Percentiles rank a stretch among this genome's conserved stretches.
Evolutionary conservation across 148 eudicot species (phyloP).

Genomic region (Bassia scoparia): DNA sequence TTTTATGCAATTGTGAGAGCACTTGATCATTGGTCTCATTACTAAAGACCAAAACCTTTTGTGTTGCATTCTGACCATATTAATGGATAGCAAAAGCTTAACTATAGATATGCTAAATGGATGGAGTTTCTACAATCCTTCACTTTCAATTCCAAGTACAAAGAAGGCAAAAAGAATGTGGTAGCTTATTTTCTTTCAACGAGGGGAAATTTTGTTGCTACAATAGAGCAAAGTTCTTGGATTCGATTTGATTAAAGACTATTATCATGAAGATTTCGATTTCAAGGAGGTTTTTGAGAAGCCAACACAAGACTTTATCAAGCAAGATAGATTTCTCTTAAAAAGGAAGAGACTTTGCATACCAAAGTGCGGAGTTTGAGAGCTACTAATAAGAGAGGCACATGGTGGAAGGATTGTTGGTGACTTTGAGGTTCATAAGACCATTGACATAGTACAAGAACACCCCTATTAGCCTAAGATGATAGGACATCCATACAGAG

Average conservation of each 20-base stretch:
- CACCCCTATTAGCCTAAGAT: not conserved
- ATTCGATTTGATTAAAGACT: not conserved
- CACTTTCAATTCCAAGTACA: not conserved
- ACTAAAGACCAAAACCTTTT: not conserved
- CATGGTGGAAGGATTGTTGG: not conserved
- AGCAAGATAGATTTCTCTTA: not conserved
- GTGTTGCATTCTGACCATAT: not conserved
- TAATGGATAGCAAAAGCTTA: not conserved
- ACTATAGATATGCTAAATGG: not conserved
- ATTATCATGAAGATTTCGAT: not conserved
- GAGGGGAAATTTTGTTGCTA: not conserved
- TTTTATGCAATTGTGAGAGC: not conserved
- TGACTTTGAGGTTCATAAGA: not conserved
- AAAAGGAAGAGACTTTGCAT: not conserved
- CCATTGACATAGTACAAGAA: not conserved
- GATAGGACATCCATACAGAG: too few relatives aligned
- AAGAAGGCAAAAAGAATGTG: not conserved
- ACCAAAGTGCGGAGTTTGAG: not conserved
- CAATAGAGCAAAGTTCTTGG: not conserved
- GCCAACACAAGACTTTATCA: not conserved
- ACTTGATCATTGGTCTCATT: not conserved
- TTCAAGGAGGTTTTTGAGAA: not conserved
- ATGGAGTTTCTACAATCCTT: not conserved
- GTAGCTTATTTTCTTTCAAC: not conserved
- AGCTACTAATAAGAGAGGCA: not conserved